Evolutionary conservation across 306 rosid genomes (phyloP).

Genomic region (Prunus mongolica): DNA sequence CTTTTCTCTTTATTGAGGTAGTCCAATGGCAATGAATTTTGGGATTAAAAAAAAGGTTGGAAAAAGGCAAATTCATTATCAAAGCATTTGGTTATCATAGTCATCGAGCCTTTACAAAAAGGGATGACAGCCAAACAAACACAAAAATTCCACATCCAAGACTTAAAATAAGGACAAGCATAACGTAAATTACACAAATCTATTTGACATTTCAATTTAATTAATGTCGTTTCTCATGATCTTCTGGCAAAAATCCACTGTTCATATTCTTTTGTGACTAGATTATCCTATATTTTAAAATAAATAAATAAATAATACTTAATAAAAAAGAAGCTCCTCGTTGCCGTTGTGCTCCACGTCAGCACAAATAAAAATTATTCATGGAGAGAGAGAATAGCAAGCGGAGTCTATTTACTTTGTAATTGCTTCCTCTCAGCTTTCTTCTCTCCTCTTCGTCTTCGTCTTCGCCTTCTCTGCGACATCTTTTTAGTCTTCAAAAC

Average conservation of each 20-base stretch:
- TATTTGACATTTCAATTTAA: neutral
- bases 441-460: neutral
- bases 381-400: neutral
- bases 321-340: neutral
- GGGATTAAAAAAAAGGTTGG: neutral
- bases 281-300: neutral
- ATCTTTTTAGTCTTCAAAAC: neutral
- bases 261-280: neutral
- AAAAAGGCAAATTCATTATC: neutral
- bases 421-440: neutral
- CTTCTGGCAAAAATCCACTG: too few species aligned
- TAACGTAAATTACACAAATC: neutral
- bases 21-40: too few species aligned
- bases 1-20: too few species aligned
- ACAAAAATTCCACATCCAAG: neutral
- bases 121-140: neutral
- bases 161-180: neutral
- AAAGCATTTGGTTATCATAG: neutral
- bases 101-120: neutral
- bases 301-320: neutral
- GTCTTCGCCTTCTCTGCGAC: too few species aligned
- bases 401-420: neutral
- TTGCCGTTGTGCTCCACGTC: constrained; percentile 7
- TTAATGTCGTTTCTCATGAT: neutral
- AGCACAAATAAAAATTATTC: neutral